Evolutionary conservation across 768 basidiomycete species (phyloP), one percentile per base, ranked within the genome.

Genomic region (Podaxis sp.): DNA sequence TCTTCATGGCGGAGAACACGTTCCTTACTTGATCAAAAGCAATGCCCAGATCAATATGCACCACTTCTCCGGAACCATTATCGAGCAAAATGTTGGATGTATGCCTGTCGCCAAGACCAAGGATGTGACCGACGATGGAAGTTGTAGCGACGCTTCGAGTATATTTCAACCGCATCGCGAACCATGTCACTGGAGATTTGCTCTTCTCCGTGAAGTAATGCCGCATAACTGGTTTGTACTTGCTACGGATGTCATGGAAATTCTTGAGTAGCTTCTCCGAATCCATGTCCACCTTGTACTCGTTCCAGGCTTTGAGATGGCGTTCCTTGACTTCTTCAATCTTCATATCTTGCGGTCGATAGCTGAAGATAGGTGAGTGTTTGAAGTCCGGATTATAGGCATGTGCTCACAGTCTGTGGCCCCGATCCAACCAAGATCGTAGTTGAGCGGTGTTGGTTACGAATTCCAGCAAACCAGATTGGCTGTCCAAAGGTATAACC

Each of bases 21-120:
- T 38, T 3, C 55, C 80, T 66, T 64, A 93, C 94, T 78, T 94
- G 93, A 64, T 97, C 97, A 73, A 99, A 98, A 0, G 95, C 94
- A 63, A 98, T 94, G 0, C 96, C 96, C 0, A 98, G 80, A 73
- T 99, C 96, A 57, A 99, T 99, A 72, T 97, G 95, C 6, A 98
- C 87, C 50, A 96, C 81, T 70, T 98, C 94, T 15, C 96, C 96
- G 8, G 85, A 87, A 27, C 73, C 73, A 53, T 85, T 84, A 72
- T 98, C 95, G 50, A 98, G 78, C 50, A 99, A 79, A 68, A 99
- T 96, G 74, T 99, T 99, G 47, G 90, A 89, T 5, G 83, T 82
- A 71, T 99, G 96, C 12, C 96, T 85, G 72, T 99, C 96, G 0
- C 96, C 96, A 1, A 99, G 80, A 7, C 96, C 96, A 19, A 98